A percentile compares a stretch with the other conserved stretches of the same genome.
phyloP scores from a whole-genome alignment of 768 basidiomycete genomes.

The Xerocomellus chrysenteron region DNA sequence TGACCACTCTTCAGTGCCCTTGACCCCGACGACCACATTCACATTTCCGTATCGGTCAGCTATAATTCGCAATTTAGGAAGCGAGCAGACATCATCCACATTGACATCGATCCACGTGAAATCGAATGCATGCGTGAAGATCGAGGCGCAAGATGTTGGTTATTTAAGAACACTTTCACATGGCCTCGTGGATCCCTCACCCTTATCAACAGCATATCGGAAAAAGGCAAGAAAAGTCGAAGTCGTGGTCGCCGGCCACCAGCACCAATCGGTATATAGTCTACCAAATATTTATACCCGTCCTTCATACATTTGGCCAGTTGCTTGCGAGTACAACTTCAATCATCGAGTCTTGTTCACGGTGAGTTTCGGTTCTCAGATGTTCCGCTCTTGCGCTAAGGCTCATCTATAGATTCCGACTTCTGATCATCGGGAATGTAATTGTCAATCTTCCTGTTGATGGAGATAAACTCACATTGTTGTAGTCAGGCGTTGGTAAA shows the following conservation, averaged over 20 bases:
- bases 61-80: neutral
- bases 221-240: conserved; percentile 7
- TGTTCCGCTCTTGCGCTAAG: neutral
- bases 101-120: conserved; percentile 4
- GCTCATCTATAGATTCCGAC: conserved; percentile 5
- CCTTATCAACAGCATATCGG: conserved; percentile 6
- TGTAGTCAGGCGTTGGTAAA: conserved; percentile 16
- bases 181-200: neutral
- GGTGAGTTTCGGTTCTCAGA: neutral
- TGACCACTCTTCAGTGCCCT: conserved; percentile 2
- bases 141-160: conserved; percentile 5
- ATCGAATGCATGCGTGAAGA: neutral
- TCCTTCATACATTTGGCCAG: neutral
- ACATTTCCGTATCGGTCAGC: neutral
- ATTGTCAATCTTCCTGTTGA: neutral
- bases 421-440: conserved; percentile 19
- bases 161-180: neutral
- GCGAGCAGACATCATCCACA: neutral
- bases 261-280: neutral
- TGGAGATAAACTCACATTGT: neutral
- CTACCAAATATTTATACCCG: neutral
- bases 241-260: conserved; percentile 1
- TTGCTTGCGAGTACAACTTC: conserved; percentile 4
- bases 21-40: neutral
- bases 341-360: conserved; percentile 12